Conservation (phyloP, 352 stramenopile genomes). For the Globisporangium middletonii region DNA sequence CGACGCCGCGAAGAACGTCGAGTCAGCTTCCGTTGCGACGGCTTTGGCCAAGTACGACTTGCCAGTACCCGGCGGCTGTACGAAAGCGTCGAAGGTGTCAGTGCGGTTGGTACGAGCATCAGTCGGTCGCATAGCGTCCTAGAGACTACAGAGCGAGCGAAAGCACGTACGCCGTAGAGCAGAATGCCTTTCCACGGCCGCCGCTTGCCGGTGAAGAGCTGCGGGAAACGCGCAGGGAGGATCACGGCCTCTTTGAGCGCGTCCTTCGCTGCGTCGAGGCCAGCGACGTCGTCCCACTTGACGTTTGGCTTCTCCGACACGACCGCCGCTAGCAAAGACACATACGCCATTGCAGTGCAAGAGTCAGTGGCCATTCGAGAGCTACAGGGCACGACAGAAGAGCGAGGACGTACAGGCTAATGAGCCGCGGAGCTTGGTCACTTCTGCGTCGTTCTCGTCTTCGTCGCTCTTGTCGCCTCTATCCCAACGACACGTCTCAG, state of each 20-base stretch:
- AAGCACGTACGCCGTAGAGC: conserved; percentile 91
- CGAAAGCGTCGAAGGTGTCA: too few species aligned
- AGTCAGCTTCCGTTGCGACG: conserved; percentile 98
- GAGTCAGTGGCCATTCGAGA: too few species aligned
- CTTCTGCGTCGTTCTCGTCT: conserved; percentile 92
- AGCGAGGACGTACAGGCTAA: conserved; percentile 62
- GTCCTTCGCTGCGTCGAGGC: conserved; percentile 95
- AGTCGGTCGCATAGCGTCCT: background rate
- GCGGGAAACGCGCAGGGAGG: conserved; percentile 92
- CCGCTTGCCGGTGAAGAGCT: conserved; percentile 94
- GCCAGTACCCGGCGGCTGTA: too few species aligned
- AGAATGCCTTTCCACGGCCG: conserved; percentile 96
- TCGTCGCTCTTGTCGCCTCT: conserved; percentile 82
- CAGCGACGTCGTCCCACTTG: conserved; percentile 97
- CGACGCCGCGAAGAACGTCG: conserved; percentile 97
- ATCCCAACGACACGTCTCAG: conserved; percentile 1
- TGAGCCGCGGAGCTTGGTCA: conserved; percentile 93
- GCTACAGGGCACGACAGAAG: too few species aligned
- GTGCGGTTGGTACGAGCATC: too few species aligned
- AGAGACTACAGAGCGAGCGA: background rate
- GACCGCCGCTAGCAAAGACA: conserved; percentile 50
- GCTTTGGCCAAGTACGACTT: conserved; percentile 97
- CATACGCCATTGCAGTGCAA: background rate
- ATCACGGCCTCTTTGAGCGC: conserved; percentile 99
- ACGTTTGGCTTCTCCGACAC: conserved; percentile 92